Evolutionary conservation across 352 stramenopile genomes (phyloP), one percentile per base, ranked within the genome.

Genomic region (Elongisporangium prolatum): DNA sequence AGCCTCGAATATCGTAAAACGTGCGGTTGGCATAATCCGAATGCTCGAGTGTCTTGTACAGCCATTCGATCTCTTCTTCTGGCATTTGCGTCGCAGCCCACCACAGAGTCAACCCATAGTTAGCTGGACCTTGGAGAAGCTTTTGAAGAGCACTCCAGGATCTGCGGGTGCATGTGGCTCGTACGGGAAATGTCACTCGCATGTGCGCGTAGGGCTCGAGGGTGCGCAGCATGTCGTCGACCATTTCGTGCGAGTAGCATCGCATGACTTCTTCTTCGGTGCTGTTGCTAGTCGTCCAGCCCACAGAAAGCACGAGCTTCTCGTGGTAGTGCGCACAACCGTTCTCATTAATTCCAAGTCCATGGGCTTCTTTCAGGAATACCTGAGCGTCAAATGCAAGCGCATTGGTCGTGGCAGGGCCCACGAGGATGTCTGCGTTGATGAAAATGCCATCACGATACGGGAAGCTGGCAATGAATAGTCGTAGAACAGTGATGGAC

Each of bases 1-100:
- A 89, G 16, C 81, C 81, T 3, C 74, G 60, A 38, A 91, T 88
- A 50, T 91, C 81, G 69, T 91, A 91, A 56, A 86, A 91, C 9
- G 81, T 88, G 48, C 78, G 70, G 53, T 63, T 57, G 0, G 69
- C 63, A 54, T 80, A 77, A 7, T 5, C 28, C 37, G 8, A 37
- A 11, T 44, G n/a, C 64, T 88, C 80, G n/a, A 90, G 63, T 16
- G 65, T 83, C 18, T 56, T 55, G 48, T 76, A 88, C 1, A 91
- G 56, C 81, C 81, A 91, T 51, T 86, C 76, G 28, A 88, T 61
- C 48, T 88, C 72, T 6, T 73, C 59, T 17, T 84, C 67, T 0
- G 56, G 22, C 44, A 89, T 78, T 61, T 84, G 68, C 2, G 69
- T 79, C 54, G 71, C 74, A 7, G 78, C 69, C 81, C 81, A 91